Evolutionary conservation across 2,329 filamentous ascomycete genomes (phyloP), one percentile per base, ranked within the genome.

Genomic region (Emmonsiellopsis sp.): DNA sequence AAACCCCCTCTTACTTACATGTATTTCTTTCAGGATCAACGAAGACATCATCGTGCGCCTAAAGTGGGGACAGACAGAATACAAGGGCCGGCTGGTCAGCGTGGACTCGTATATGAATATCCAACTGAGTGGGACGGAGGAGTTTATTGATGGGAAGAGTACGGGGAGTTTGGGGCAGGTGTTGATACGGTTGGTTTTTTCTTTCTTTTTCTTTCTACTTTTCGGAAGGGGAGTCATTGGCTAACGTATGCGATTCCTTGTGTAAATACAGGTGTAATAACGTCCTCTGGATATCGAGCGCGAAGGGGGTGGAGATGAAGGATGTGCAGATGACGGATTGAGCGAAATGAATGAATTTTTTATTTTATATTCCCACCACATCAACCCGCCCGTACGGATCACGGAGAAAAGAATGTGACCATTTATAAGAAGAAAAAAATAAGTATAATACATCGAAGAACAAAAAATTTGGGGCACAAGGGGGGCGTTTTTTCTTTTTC

Each of bases 101-200:
- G 88, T 95, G 67, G 93, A 98, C 76, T 90, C 87, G 68, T 98
- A 98, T 78, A 97, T 98, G 92, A 98, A 98, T 77, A 84, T 98
- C 59, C 90, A 97, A 75, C 81, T 98, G 59, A 84, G 85, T 61
- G 85, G 86, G 64, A 91, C 92, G 50, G 88, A 95, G 74, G 93
- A 98, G 73, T 96, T 86, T 73, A 87, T 95, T 66, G 84, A 90
- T 68, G 86, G 89, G 62, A 87, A 94, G 79, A 85, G 83, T 69
- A 89, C 86, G 37, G 92, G 90, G 54, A 82, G 82, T 48, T 75
- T 98, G 60, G 93, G 93, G 6, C 87, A 95, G 73, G 91, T 98
- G 45, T 73, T 98, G 64, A 97, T 98, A 66, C 79, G 92, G 86
- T 94, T 73, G 57, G 76, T 65, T 47, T 50, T 51, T 40, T 11